Conservation (phyloP, 1,139 yeast genomes). For the Yamadazyma conglobata region DNA sequence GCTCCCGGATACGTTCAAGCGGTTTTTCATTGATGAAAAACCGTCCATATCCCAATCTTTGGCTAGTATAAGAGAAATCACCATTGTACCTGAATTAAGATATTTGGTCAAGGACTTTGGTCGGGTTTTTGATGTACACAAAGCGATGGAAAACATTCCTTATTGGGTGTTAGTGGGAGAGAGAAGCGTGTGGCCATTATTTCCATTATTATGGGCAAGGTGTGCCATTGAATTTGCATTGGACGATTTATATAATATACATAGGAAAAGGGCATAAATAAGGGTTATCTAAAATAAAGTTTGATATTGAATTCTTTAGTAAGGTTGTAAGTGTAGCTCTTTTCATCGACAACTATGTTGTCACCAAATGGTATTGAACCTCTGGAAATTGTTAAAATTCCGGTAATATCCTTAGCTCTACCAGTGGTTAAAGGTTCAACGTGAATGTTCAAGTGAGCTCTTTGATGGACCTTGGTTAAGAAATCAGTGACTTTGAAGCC, state of each 20-base stretch:
- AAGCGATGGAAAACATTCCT: slow-evolving; percentile 66
- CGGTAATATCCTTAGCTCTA: slow-evolving; percentile 79
- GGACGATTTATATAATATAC: slow-evolving; percentile 65
- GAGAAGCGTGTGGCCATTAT: slow-evolving; percentile 88
- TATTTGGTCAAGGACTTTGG: slow-evolving; percentile 67
- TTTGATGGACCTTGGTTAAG: slow-evolving; percentile 46
- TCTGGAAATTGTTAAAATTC: slow-evolving; percentile 54
- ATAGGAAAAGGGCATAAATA: slow-evolving; percentile 27
- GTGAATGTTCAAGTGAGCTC: slow-evolving; percentile 48
- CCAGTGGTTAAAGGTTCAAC: slow-evolving; percentile 74
- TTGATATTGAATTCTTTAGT: slow-evolving; percentile 52
- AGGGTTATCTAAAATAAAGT: slow-evolving; percentile 37
- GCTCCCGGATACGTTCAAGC: slow-evolving; percentile 64
- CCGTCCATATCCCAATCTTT: slow-evolving; percentile 62
- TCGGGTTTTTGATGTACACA: slow-evolving; percentile 71
- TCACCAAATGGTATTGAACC: slow-evolving; percentile 42
- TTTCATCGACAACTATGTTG: slow-evolving; percentile 35
- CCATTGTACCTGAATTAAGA: slow-evolving; percentile 84
- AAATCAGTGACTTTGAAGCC: slow-evolving; percentile 42
- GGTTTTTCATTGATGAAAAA: slow-evolving; percentile 84
- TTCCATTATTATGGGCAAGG: slow-evolving; percentile 82
- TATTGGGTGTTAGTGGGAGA: slow-evolving; percentile 94
- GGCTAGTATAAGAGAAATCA: slow-evolving; percentile 62
- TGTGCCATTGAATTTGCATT: slow-evolving; percentile 88
- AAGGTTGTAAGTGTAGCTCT: slow-evolving; percentile 61